These are phyloP conservation scores for Annulohypoxylon bovei DNA, from an alignment of 495 filamentous ascomycete genomes.

Conservation along the genomic window DNA sequence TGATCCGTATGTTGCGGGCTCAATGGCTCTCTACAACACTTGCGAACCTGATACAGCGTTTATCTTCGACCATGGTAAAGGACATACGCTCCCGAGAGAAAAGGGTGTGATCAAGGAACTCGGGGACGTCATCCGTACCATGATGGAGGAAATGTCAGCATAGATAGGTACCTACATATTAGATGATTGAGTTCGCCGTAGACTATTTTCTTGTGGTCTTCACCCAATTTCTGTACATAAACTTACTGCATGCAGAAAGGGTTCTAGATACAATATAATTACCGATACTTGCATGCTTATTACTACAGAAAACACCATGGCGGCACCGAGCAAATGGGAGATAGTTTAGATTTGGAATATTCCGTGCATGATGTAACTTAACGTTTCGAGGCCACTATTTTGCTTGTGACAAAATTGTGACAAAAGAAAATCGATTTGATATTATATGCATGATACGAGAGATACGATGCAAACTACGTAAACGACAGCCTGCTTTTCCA, in stretches of 20 bases:
- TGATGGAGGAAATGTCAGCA: slow-evolving; percentile 43
- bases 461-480: not conserved
- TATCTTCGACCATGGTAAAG: slow-evolving; percentile 68
- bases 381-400: not conserved
- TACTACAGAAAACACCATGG: not conserved
- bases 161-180: slow-evolving; percentile 21
- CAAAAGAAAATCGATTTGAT: slow-evolving; percentile 18
- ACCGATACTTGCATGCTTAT: not conserved
- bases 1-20: slow-evolving; percentile 66
- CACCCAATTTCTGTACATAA: slow-evolving; percentile 9
- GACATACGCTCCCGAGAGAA: slow-evolving; percentile 64
- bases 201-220: slow-evolving; percentile 4
- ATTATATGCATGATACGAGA: not conserved
- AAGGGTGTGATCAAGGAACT: slow-evolving; percentile 61
- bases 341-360: slow-evolving; percentile 26
- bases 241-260: slow-evolving; percentile 7
- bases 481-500: slow-evolving; percentile 1
- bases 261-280: slow-evolving; percentile 23
- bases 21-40: slow-evolving; percentile 67
- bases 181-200: slow-evolving; percentile 31
- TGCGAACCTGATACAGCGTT: slow-evolving; percentile 66
- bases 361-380: slow-evolving; percentile 32
- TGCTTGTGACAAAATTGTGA: slow-evolving; percentile 25
- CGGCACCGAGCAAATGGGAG: not conserved
- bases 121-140: slow-evolving; percentile 56